Base-by-base conservation (phyloP, 2,329 filamentous ascomycete genomes). In the Pseudogymnoascus sp. region DNA sequence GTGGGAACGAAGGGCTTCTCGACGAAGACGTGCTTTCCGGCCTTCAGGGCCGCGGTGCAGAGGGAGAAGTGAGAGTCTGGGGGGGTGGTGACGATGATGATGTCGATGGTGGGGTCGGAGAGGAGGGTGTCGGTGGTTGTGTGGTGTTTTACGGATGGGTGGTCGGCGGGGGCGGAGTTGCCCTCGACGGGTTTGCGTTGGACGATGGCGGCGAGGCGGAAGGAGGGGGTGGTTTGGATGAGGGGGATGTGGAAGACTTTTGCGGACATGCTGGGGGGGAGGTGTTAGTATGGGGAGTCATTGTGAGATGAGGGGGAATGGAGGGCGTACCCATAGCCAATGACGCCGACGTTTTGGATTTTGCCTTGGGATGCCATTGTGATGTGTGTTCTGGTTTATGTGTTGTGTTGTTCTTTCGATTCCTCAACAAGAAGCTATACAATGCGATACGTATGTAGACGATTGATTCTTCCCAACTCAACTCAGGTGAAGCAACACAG, bases 171-270 rank as follows among this genome's bases (percentile, higher is more conserved):
- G 0, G 88, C 88, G 64, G 90, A 88, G 73, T 88, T 82, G 61
- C 80, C 78, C 1, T 82, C 75, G 67, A 82, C 84, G 5, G 89
- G 89, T 4, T 78, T 84, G 65, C 90, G 86, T 75, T 95, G 90
- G 28, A 93, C 87, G 68, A 95, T 86, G 66, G 88, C 85, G 72
- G 91, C 84, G 18, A 93, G 84, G 61, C 80, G 85, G 72, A 92
- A 81, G 62, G 83, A 78, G 5, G 86, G 80, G 0, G 87, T 84
- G 31, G 82, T 80, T 62, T 78, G 77, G 75, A 95, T 82, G 76
- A 92, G 89, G 66, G 90, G 90, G 72, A 93, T 91, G 75, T 95
- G 90, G 77, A 93, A 95, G 76, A 89, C 81, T 73, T 92, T 93
- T 75, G 90, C 90, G 63, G 81, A 83, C 71, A 85, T 74, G 69